These are phyloP conservation scores for Craspedostauros australis DNA, from an alignment of 108 stramenopile species.

Conservation along the genomic window DNA sequence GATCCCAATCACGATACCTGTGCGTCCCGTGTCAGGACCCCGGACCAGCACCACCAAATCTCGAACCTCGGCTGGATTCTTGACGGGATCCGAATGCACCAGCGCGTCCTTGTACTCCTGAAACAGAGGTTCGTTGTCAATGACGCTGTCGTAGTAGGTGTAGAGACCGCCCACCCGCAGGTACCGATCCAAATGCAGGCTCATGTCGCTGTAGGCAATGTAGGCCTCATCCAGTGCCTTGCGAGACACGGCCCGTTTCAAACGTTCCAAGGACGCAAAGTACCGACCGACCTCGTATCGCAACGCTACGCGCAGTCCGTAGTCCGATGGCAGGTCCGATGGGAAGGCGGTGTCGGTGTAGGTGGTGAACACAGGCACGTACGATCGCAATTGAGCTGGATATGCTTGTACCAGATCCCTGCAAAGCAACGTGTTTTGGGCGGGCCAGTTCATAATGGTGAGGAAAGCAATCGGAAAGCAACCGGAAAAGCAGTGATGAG, in stretches of 20 bases:
- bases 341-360: slow-evolving; percentile 84
- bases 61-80: slow-evolving; percentile 73
- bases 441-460: too few relatives aligned
- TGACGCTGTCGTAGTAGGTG: slow-evolving; percentile 69
- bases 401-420: slow-evolving; percentile 64
- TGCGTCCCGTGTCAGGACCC: slow-evolving; percentile 78
- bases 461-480: not conserved
- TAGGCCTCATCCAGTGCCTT: slow-evolving; percentile 65
- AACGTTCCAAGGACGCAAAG: slow-evolving; percentile 71
- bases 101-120: slow-evolving; percentile 51
- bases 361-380: slow-evolving; percentile 77
- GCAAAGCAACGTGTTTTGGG: too few relatives aligned
- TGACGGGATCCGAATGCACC: slow-evolving; percentile 71
- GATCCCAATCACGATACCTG: slow-evolving; percentile 82
- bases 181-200: slow-evolving; percentile 79
- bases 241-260: slow-evolving; percentile 48
- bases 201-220: slow-evolving; percentile 79
- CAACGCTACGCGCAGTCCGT: slow-evolving; percentile 72
- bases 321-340: slow-evolving; percentile 66
- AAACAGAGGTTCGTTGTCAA: slow-evolving; percentile 63
- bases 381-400: slow-evolving; percentile 69
- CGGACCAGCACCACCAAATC: slow-evolving; percentile 69
- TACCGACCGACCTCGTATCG: slow-evolving; percentile 83
- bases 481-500: not conserved
- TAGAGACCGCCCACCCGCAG: slow-evolving; percentile 75